Percentiles rank a stretch among this genome's conserved stretches.
Evolutionary conservation across 345 rosid genomes (phyloP).

Genomic region (Dovyalis caffra): DNA sequence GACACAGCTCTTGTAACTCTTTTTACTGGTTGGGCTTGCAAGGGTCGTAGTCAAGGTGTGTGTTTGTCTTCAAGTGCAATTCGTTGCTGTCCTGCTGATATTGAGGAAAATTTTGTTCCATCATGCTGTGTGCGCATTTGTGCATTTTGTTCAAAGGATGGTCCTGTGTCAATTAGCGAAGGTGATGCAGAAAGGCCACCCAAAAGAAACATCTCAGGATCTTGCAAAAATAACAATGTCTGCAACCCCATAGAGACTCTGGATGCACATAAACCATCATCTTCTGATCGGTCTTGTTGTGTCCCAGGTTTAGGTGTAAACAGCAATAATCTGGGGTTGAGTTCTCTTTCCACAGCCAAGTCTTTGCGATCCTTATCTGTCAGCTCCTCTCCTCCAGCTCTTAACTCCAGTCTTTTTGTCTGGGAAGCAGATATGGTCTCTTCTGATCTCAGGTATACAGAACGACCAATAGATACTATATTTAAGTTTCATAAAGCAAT

Average conservation of each 20-base stretch:
- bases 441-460: conserved; percentile 41
- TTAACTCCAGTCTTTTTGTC: conserved; percentile 79
- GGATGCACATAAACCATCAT: conserved; percentile 36
- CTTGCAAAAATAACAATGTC: conserved; percentile 32
- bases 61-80: conserved; percentile 61
- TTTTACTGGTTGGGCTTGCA: conserved; percentile 96
- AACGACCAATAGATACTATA: conserved; percentile 82
- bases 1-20: conserved; percentile 76
- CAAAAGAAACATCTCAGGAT: conserved; percentile 40
- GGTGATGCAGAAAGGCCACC: conserved; percentile 43
- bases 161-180: conserved; percentile 25
- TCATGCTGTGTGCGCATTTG: conserved; percentile 48
- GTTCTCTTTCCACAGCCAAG: conserved; percentile 65
- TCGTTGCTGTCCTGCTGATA: conserved; percentile 61
- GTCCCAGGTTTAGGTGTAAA: conserved; percentile 88
- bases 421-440: conserved; percentile 70
- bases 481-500: conserved; percentile 93
- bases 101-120: conserved; percentile 49
- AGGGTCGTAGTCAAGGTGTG: conserved; percentile 59
- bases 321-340: conserved; percentile 57
- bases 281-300: conserved; percentile 55
- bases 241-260: conserved; percentile 27
- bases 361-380: conserved; percentile 69
- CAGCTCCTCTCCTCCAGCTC: conserved; percentile 65
- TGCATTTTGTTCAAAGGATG: conserved; percentile 28